Evolutionary conservation across 441 rosid genomes (phyloP), one percentile per base, ranked within the genome.

Genomic region (Caryocar brasiliense): DNA sequence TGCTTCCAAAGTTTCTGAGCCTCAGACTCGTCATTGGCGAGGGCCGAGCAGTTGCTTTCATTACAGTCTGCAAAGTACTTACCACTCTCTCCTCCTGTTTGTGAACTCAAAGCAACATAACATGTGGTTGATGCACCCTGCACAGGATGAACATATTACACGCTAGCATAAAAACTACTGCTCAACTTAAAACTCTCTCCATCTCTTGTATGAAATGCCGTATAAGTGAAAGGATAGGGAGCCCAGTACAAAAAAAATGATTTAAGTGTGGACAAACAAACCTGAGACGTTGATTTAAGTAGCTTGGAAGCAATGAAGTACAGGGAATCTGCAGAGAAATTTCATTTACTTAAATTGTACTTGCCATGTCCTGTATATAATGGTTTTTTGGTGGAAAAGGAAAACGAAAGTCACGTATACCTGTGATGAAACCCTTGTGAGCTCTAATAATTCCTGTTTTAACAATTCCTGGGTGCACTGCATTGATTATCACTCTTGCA

Each of bases 71-170:
- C 80, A 59, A 91, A 86, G 67, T 91, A 91, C 47, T 70, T 82
- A 22, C 98, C 96, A 48, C 73, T 79, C 34, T 62, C 64, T 4
- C 80, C 83, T 54, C 70, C 73, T 47, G 47, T 30, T 45, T 78
- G 62, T 42, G 79, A 79, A 64, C 85, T 82, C 64, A 86, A 45
- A 14, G 95, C 93, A 18, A 78, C 88, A 39, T 91, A 81, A 68
- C 96, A 86, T 49, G 93, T 86, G 23, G 98, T 91, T 5, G 98
- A 70, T 59, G 98, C 96, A 7, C 98, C 98, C 94, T 89, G 75
- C 59, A 43, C 11, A 33, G 1, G 8, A 14, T n/a, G n/a, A 20
- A 39, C 30, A 41, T 2, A 6, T 7, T 52, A 28, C 22, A n/a
- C 39, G 6, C n/a, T 42, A 10, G 12, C 2, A 36, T 42, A 15